These are phyloP conservation scores for Trichophyton rubrum DNA, from an alignment of 2,329 filamentous ascomycete genomes.

Conservation along the genomic window DNA sequence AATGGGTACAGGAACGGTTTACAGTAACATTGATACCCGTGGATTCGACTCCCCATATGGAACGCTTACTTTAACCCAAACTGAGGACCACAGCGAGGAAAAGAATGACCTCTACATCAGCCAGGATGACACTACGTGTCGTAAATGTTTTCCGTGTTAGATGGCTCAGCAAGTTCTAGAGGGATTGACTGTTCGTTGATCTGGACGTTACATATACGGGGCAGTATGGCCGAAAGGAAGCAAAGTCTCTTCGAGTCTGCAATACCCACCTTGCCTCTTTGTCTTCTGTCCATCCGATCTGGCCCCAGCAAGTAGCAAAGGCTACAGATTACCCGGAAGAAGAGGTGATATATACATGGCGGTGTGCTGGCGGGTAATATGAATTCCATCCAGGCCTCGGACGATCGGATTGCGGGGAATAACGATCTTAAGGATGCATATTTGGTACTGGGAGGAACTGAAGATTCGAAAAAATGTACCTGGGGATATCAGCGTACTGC, in stretches of 20 bases:
- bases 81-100: too few species aligned
- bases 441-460: slow-evolving; percentile 39
- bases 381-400: slow-evolving; percentile 47
- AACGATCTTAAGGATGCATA: slow-evolving; percentile 45
- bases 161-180: slow-evolving; percentile 38
- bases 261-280: slow-evolving; percentile 49
- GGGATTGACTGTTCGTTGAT: slow-evolving; percentile 45
- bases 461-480: slow-evolving; percentile 22
- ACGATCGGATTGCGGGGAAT: slow-evolving; percentile 33
- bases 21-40: slow-evolving; percentile 31
- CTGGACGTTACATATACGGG: slow-evolving; percentile 16
- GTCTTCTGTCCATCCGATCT: slow-evolving; percentile 35
- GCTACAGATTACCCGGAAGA: slow-evolving; percentile 35
- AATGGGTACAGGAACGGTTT: slow-evolving; percentile 39
- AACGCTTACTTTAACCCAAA: slow-evolving; percentile 36
- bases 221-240: not conserved
- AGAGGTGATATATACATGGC: slow-evolving; percentile 24
- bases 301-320: slow-evolving; percentile 38
- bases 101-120: too few species aligned
- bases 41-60: slow-evolving; percentile 41
- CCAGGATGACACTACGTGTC: not conserved
- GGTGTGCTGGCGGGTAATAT: slow-evolving; percentile 43
- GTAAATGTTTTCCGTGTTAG: slow-evolving; percentile 38
- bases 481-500: slow-evolving; percentile 36
- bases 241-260: slow-evolving; percentile 26